A percentile compares a stretch with the other conserved stretches of the same genome.
These are phyloP conservation scores for Agaricus sinodeliciosus DNA, from an alignment of 768 basidiomycete genomes.

Conservation along the genomic window DNA sequence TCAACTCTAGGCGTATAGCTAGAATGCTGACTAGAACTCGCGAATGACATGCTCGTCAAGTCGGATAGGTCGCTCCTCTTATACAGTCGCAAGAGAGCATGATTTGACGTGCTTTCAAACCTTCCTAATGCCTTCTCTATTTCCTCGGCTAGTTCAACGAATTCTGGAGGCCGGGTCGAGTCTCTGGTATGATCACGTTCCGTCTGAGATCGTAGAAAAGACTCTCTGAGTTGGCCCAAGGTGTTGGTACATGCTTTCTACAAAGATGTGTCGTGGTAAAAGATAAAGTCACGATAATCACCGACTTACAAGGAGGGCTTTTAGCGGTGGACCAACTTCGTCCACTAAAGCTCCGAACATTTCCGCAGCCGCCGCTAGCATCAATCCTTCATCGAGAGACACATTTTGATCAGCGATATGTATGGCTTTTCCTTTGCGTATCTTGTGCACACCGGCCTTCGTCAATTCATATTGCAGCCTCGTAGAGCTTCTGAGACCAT, in stretches of 20 bases:
- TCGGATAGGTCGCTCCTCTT: slow-evolving; percentile 36
- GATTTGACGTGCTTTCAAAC: slow-evolving; percentile 81
- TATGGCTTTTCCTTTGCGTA: slow-evolving; percentile 15
- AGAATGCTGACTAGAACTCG: slow-evolving; percentile 11
- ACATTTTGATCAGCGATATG: slow-evolving; percentile 4
- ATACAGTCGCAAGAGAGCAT: slow-evolving; percentile 75
- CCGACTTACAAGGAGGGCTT: slow-evolving; percentile 58
- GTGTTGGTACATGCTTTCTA: slow-evolving; percentile 57
- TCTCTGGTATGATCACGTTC: slow-evolving; percentile 20
- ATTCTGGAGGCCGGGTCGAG: slow-evolving; percentile 49
- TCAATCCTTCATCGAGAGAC: slow-evolving; percentile 29
- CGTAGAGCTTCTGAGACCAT: slow-evolving; percentile 80
- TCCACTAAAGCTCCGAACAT: slow-evolving; percentile 78
- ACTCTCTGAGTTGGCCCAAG: slow-evolving; percentile 57
- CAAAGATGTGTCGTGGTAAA: not conserved
- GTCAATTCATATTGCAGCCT: slow-evolving; percentile 79
- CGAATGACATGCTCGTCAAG: slow-evolving; percentile 17
- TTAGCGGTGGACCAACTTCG: slow-evolving; percentile 73
- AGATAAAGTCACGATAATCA: not conserved
- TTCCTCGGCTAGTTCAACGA: slow-evolving; percentile 52
- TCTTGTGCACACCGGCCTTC: slow-evolving; percentile 37
- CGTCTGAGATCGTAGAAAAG: slow-evolving; percentile 46
- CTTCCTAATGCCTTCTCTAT: slow-evolving; percentile 64
- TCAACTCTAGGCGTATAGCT: slow-evolving; percentile 9
- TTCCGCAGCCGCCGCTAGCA: slow-evolving; percentile 55